A percentile compares a stretch with the other conserved stretches of the same genome.
These are phyloP conservation scores for Rhizoctonia solani DNA, from an alignment of 1,284 basidiomycete genomes.

Conservation along the genomic window DNA sequence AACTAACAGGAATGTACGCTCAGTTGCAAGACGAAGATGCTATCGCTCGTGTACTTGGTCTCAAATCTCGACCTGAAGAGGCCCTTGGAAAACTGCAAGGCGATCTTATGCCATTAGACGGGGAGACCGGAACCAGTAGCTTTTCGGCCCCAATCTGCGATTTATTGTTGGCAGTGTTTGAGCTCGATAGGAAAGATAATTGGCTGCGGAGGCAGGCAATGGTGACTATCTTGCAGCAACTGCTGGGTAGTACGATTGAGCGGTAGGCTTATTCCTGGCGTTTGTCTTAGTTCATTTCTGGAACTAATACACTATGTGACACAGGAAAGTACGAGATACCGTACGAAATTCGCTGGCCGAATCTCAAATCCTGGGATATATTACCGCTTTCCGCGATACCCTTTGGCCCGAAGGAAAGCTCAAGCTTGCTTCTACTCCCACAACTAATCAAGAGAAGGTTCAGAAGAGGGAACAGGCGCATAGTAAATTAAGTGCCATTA, in stretches of 20 bases:
- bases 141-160: conserved; percentile 96
- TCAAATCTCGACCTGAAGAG: conserved; percentile 65
- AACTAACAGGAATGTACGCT: conserved; percentile 80
- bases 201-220: conserved; percentile 97
- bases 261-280: conserved; percentile 57
- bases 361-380: conserved; percentile 64
- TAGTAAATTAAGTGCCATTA: conserved; percentile 81
- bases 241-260: conserved; percentile 94
- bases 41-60: conserved; percentile 74
- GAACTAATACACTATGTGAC: not conserved
- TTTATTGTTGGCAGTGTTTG: conserved; percentile 88
- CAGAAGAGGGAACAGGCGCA: conserved; percentile 84
- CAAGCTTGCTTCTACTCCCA: conserved; percentile 61
- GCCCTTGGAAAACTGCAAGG: conserved; percentile 64
- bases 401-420: conserved; percentile 85
- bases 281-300: not conserved
- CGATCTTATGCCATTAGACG: conserved; percentile 77
- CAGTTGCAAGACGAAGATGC: conserved; percentile 82
- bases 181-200: conserved; percentile 92
- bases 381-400: conserved; percentile 68
- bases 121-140: conserved; percentile 79
- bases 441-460: conserved; percentile 78
- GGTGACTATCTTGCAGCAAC: conserved; percentile 93
- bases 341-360: conserved; percentile 67
- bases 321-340: conserved; percentile 84